Evolutionary conservation across 208 protist genomes (phyloP).

Genomic region (Wallacemonas sp.): DNA sequence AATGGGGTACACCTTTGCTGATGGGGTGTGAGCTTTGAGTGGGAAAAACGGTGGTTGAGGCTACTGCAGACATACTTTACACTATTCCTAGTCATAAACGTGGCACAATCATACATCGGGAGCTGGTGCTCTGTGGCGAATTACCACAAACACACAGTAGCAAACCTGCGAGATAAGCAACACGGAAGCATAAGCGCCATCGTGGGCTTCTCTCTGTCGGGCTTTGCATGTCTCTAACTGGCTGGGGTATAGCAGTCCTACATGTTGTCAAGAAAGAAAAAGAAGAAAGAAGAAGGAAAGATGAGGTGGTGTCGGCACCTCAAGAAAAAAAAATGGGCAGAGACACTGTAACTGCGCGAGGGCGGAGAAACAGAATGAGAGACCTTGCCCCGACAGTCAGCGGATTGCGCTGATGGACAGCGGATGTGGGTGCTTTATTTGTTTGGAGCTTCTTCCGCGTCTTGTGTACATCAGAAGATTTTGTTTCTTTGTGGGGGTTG

Average conservation of each 20-base stretch:
- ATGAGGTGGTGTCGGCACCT: background rate
- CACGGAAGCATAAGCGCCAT: background rate
- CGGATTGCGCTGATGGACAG: constrained; percentile 18
- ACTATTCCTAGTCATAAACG: background rate
- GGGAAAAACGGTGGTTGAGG: constrained; percentile 6
- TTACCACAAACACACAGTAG: background rate
- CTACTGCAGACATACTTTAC: background rate
- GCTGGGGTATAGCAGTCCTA: no score
- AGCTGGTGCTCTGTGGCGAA: background rate
- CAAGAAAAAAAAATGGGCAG: no score
- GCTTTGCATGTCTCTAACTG: no score
- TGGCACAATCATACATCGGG: background rate
- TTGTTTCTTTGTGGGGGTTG: no score
- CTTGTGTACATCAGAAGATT: no score
- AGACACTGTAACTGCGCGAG: no score
- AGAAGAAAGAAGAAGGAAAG: background rate
- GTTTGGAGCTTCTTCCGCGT: no score
- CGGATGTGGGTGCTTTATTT: no score
- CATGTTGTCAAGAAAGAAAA: no score
- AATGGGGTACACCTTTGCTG: no score
- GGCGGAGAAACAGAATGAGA: background rate
- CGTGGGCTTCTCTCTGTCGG: background rate
- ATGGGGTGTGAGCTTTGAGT: no score
- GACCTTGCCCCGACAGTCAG: background rate
- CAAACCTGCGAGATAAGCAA: background rate